Conservation (phyloP, 1,284 basidiomycete species). For the Irpex lacteus region DNA sequence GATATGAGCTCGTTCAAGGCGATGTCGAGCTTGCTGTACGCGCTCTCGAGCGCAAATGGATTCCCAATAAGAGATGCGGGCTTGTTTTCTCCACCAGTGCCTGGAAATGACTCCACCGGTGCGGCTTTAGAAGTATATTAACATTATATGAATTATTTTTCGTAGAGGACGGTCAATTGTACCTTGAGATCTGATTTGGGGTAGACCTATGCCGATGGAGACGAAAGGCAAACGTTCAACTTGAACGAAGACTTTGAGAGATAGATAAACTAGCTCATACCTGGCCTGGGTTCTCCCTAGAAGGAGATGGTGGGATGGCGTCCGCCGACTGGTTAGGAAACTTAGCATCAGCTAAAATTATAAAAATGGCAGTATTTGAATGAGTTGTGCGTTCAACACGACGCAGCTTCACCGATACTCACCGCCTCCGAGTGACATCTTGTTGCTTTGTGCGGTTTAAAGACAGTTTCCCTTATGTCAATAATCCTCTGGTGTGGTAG, state of each 20-base stretch:
- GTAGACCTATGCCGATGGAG: slow-evolving; percentile 20
- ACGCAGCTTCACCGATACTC: neutral
- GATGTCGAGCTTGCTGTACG: slow-evolving; percentile 22
- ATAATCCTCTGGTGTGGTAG: neutral
- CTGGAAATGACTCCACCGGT: slow-evolving; percentile 23
- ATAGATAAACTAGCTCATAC: slow-evolving; percentile 11
- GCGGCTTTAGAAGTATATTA: slow-evolving; percentile 18
- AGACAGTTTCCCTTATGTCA: neutral
- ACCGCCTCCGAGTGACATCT: slow-evolving; percentile 9
- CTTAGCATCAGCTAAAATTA: slow-evolving; percentile 23
- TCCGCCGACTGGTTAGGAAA: slow-evolving; percentile 23
- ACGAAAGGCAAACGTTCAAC: neutral
- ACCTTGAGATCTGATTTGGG: slow-evolving; percentile 28
- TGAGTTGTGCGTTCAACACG: neutral
- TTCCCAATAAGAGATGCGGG: slow-evolving; percentile 21
- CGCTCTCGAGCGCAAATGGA: slow-evolving; percentile 22
- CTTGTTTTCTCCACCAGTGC: slow-evolving; percentile 22
- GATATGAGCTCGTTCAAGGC: slow-evolving; percentile 23
- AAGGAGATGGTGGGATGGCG: slow-evolving; percentile 26
- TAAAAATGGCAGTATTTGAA: neutral
- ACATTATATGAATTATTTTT: neutral
- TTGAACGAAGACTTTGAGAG: neutral
- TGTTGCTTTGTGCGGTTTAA: neutral
- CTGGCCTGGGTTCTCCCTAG: slow-evolving; percentile 30
- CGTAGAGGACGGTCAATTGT: neutral